A percentile compares a stretch with the other conserved stretches of the same genome.
Conservation (phyloP, 2,329 filamentous ascomycete genomes). For the Hymenoscyphus fraxineus region DNA sequence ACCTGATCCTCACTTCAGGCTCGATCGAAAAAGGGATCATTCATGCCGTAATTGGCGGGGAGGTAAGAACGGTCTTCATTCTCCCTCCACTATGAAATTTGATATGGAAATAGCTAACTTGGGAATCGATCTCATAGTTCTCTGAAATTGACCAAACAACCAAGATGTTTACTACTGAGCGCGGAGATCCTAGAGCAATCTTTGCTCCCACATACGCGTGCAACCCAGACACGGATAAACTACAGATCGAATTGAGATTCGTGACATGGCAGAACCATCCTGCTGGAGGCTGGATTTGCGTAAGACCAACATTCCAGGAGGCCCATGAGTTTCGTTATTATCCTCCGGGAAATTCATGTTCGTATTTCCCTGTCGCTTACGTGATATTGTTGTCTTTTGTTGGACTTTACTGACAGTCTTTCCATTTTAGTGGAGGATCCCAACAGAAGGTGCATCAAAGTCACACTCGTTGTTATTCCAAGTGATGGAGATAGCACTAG, state of each 20-base stretch:
- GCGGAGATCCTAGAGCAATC: conserved; percentile 41
- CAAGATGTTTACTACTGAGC: conserved; percentile 46
- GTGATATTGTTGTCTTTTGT: too few species aligned
- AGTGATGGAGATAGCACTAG: background rate
- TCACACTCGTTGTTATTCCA: conserved; percentile 16
- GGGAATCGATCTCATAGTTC: conserved; percentile 32
- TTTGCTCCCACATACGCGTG: conserved; percentile 42
- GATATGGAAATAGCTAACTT: background rate
- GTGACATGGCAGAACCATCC: conserved; percentile 30
- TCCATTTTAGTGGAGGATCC: conserved; percentile 4
- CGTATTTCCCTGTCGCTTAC: conserved; percentile 1
- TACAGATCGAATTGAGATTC: conserved; percentile 40
- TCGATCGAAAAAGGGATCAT: conserved; percentile 35
- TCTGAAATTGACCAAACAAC: conserved; percentile 44
- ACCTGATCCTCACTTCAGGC: conserved; percentile 39
- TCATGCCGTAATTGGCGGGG: conserved; percentile 43
- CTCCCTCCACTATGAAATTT: background rate
- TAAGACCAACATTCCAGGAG: conserved; percentile 34
- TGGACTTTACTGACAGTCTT: background rate
- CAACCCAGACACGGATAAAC: conserved; percentile 39
- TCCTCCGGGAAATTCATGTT: conserved; percentile 39
- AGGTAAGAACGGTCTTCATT: conserved; percentile 33
- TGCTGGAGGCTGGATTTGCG: conserved; percentile 39
- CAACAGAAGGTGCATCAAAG: conserved; percentile 9
- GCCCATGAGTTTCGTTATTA: conserved; percentile 44